phyloP scores from a whole-genome alignment of 805 yeast species.

The Soucietia sequanensis region DNA sequence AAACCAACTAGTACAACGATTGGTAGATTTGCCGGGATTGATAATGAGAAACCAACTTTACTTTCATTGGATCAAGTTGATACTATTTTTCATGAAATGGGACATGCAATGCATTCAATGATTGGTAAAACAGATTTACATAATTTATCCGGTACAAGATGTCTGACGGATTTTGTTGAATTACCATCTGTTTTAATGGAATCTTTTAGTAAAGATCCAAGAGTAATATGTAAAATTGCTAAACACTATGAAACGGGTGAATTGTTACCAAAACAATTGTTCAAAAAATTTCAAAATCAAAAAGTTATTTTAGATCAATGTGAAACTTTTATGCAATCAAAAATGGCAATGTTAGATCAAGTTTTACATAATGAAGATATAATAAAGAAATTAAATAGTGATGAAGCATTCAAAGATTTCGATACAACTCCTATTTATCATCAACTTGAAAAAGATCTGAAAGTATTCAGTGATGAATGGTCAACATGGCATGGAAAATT shows the following conservation, averaged over 20 bases:
- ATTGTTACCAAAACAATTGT: constrained; percentile 49
- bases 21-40: constrained; percentile 25
- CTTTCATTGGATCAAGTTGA: constrained; percentile 79
- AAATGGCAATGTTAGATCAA: constrained; percentile 90
- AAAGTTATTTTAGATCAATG: constrained; percentile 57
- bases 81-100: constrained; percentile 97
- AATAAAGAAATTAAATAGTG: constrained; percentile 12
- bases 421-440: constrained; percentile 67
- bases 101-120: constrained; percentile 98
- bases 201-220: constrained; percentile 77
- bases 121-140: constrained; percentile 87
- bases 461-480: constrained; percentile 63
- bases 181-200: constrained; percentile 97
- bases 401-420: constrained; percentile 25
- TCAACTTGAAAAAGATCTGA: constrained; percentile 54
- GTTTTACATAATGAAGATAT: constrained; percentile 54
- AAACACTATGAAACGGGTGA: constrained; percentile 67
- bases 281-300: constrained; percentile 52
- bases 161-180: constrained; percentile 95
- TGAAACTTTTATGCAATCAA: constrained; percentile 82
- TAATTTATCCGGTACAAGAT: constrained; percentile 91
- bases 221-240: constrained; percentile 74
- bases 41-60: constrained; percentile 44
- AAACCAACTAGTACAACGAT: constrained; percentile 27
- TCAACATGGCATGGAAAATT: constrained; percentile 93